Conservation (phyloP, 2,329 filamentous ascomycete species). For the Cordyceps militaris region DNA sequence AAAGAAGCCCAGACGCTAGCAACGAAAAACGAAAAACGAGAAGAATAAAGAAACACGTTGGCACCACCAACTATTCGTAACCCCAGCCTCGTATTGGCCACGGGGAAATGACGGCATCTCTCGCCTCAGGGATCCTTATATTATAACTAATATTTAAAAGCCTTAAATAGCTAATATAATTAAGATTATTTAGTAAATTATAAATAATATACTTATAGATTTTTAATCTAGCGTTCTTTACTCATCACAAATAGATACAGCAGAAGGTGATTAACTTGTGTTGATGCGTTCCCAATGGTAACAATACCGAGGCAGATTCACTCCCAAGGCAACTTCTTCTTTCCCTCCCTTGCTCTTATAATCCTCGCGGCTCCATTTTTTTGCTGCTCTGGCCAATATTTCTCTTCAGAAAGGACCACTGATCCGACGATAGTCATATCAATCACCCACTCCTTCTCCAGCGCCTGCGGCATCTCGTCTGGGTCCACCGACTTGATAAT, state of each 20-base stretch:
- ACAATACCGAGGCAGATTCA: neutral
- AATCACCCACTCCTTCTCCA: slow-evolving; percentile 1
- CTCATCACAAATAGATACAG: slow-evolving; percentile 1
- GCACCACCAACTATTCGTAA: too few relatives aligned
- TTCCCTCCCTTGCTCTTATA: neutral
- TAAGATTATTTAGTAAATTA: neutral
- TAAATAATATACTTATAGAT: neutral
- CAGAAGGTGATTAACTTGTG: neutral
- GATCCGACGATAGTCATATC: neutral
- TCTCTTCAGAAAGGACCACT: neutral
- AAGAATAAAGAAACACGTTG: too few relatives aligned
- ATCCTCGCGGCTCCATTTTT: neutral
- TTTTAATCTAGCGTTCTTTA: neutral
- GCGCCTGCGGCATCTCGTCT: neutral
- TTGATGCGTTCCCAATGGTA: neutral
- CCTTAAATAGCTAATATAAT: too few relatives aligned
- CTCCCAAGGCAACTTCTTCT: neutral
- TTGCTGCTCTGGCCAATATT: neutral
- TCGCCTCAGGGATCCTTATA: too few relatives aligned
- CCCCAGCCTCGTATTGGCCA: too few relatives aligned
- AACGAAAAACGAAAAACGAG: too few relatives aligned
- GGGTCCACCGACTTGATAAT: neutral
- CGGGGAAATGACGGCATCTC: too few relatives aligned
- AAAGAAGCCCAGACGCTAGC: too few relatives aligned
- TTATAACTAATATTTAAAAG: too few relatives aligned